phyloP scores from a whole-genome alignment of 1,139 yeast species.

The Sugiyamaella grinbergsii region DNA sequence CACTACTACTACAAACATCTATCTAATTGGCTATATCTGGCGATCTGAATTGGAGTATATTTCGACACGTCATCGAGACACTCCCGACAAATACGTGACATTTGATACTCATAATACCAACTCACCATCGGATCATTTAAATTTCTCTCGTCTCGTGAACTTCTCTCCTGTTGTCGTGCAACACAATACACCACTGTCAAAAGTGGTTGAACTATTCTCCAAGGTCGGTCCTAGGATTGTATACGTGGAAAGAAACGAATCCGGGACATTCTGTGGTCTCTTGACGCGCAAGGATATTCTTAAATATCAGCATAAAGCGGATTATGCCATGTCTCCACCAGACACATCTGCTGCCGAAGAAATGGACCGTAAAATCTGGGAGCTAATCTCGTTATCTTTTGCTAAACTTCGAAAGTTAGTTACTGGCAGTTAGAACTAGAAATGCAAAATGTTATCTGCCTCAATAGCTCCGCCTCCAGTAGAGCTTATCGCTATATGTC shows the following conservation, averaged over 20 bases:
- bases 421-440: not conserved
- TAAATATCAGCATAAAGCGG: slow-evolving; percentile 46
- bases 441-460: not conserved
- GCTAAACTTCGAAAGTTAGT: slow-evolving; percentile 12
- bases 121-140: slow-evolving; percentile 30
- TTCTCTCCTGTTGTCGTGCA: slow-evolving; percentile 65
- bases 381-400: slow-evolving; percentile 10
- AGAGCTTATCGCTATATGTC: too few species aligned
- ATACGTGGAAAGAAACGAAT: slow-evolving; percentile 53
- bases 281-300: slow-evolving; percentile 69
- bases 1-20: slow-evolving; percentile 10
- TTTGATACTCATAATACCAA: slow-evolving; percentile 18
- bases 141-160: slow-evolving; percentile 54
- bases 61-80: slow-evolving; percentile 29
- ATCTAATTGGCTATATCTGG: slow-evolving; percentile 42
- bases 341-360: slow-evolving; percentile 32
- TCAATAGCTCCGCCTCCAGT: not conserved
- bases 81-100: slow-evolving; percentile 19
- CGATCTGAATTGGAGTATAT: slow-evolving; percentile 41
- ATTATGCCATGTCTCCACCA: slow-evolving; percentile 26
- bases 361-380: slow-evolving; percentile 35
- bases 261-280: slow-evolving; percentile 57
- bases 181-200: slow-evolving; percentile 58
- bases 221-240: slow-evolving; percentile 80
- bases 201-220: slow-evolving; percentile 67